Evolutionary conservation across 2,329 filamentous ascomycete species (phyloP), one percentile per base, ranked within the genome.

Genomic region (Pseudofabraea citricarpa): DNA sequence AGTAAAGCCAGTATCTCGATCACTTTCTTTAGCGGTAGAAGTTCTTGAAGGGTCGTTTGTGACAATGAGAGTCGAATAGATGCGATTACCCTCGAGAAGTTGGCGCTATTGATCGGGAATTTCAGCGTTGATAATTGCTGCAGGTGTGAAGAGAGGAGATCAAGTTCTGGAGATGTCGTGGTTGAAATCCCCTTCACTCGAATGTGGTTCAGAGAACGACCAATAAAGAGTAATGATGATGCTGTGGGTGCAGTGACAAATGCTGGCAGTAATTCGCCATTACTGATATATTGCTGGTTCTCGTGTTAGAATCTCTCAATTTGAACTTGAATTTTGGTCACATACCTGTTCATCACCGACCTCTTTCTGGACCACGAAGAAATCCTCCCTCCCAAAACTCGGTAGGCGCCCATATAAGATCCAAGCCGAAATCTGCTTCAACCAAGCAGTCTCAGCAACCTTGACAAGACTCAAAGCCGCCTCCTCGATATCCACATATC

Each of bases 361-460:
- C 38, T 72, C 58, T 26, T 50, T 53, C 22, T 77, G 75, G 2
- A 22, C 21, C 23, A 97, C 79, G 60, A 95, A 95, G 61, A 97
- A 97, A 64, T 97, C 91, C n/a, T 78, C 74, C 5, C 74, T 77
- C 3, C 88, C 89, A 60, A 87, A 83, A 12, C 75, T 76, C 1
- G 91, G 90, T 45, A 95, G 67, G 40, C 85, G 81, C 5, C 93
- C 93, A 62, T 95, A 94, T 12, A 97, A 67, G 7, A 97, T 75
- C 91, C 91, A 98, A 20, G 87, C 86, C 4, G 89, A 87, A 9
- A 94, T 74, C 59, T 95, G 90, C 62, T 89, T 87, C 58, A 97
- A 70, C 93, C 93, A 98, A 7, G 90, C 86, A 22, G 79, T 85
- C 67, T 98, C 91, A 0, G 90, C 90, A 18, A 88, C 72, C 12